Evolutionary conservation across 768 basidiomycete species (phyloP).

Genomic region (Boletus sp.): DNA sequence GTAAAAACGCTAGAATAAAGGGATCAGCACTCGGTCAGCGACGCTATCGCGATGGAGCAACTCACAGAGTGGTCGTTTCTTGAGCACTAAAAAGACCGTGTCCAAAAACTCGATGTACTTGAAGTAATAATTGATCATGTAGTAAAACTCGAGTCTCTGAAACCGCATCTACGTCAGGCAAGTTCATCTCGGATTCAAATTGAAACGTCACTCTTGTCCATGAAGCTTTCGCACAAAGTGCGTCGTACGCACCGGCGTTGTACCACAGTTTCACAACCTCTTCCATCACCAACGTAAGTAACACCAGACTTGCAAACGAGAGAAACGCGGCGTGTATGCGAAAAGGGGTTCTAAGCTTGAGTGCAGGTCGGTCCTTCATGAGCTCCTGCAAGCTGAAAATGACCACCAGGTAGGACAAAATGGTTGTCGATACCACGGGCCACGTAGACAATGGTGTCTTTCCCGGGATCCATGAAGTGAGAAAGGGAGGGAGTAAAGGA

Average conservation of each 20-base stretch:
- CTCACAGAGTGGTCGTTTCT: conserved; percentile 94
- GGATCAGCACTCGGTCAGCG: not conserved
- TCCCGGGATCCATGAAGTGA: conserved; percentile 66
- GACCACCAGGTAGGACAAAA: conserved; percentile 75
- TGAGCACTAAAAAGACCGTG: conserved; percentile 92
- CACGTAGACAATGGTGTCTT: conserved; percentile 77
- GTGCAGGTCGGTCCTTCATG: conserved; percentile 72
- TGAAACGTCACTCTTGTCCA: conserved; percentile 75
- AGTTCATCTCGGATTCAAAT: not conserved
- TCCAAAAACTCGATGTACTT: conserved; percentile 94
- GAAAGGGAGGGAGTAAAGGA: conserved; percentile 46
- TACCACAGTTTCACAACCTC: conserved; percentile 76
- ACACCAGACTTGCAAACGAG: conserved; percentile 71
- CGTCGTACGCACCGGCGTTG: conserved; percentile 67
- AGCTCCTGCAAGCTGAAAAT: conserved; percentile 78
- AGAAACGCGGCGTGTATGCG: conserved; percentile 85
- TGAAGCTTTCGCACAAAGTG: conserved; percentile 66
- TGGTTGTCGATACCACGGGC: conserved; percentile 60
- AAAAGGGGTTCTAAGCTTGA: conserved; percentile 72
- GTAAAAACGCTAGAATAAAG: conserved; percentile 71
- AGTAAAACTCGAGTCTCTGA: conserved; percentile 88
- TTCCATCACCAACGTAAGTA: conserved; percentile 79
- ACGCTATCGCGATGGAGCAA: conserved; percentile 4
- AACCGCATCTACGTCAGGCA: conserved; percentile 1
- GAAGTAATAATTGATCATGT: conserved; percentile 97